Evolutionary conservation across 495 filamentous ascomycete genomes (phyloP).

Genomic region (Filosporella fistucella): DNA sequence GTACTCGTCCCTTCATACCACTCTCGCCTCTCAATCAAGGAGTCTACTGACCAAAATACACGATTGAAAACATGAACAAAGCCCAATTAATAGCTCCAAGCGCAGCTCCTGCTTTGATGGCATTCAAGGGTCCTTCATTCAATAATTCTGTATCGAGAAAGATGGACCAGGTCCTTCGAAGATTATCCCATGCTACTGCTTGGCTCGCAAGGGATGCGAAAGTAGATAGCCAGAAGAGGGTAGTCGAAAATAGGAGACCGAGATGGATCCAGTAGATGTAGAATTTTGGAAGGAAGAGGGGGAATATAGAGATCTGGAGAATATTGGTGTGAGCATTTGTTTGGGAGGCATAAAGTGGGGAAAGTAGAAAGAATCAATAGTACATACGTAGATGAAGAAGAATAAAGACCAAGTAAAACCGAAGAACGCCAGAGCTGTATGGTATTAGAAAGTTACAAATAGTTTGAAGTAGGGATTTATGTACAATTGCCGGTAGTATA

Average conservation of each 20-base stretch:
- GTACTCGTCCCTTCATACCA: too few species aligned
- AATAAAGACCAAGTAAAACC: too few species aligned
- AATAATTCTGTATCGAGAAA: not conserved
- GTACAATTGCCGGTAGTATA: conserved; percentile 5
- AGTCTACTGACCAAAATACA: too few species aligned
- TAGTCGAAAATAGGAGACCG: conserved; percentile 6
- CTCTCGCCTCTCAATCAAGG: too few species aligned
- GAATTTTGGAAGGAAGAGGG: conserved; percentile 3
- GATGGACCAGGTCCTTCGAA: not conserved
- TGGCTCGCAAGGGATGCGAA: conserved; percentile 14
- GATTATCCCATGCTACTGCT: not conserved
- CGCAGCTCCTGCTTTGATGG: conserved; percentile 6
- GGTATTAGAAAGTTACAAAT: not conserved
- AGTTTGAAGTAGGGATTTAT: not conserved
- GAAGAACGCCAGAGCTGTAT: not conserved
- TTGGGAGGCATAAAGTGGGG: not conserved
- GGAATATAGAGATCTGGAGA: conserved; percentile 3
- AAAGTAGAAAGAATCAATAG: conserved; percentile 10
- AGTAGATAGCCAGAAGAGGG: conserved; percentile 15
- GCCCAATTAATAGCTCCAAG: conserved; percentile 10
- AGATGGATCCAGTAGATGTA: conserved; percentile 14
- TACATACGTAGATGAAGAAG: conserved; percentile 13
- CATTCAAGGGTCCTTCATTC: not conserved
- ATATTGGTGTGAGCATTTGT: not conserved
- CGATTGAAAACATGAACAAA: too few species aligned